Evolutionary conservation across 1,284 basidiomycete genomes (phyloP).

Genomic region (Puccinia novopanici): DNA sequence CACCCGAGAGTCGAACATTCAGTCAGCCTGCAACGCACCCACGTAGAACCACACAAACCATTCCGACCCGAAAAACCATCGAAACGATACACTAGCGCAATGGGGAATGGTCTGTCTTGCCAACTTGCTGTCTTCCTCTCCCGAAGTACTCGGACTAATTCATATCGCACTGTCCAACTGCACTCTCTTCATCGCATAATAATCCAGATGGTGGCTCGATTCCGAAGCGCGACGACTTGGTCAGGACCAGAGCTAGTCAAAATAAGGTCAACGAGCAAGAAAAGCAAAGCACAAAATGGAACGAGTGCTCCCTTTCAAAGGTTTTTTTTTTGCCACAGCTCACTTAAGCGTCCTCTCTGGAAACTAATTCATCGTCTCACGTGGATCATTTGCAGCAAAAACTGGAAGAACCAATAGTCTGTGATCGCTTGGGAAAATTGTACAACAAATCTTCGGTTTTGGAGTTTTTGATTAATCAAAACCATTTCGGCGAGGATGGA

Average conservation of each 20-base stretch:
- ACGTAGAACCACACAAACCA: background rate
- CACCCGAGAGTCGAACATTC: background rate
- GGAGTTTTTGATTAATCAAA: slow-evolving; percentile 74
- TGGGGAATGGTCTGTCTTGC: slow-evolving; percentile 44
- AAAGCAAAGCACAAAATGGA: slow-evolving; percentile 80
- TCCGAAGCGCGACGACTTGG: slow-evolving; percentile 76
- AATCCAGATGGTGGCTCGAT: slow-evolving; percentile 64
- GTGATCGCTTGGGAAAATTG: slow-evolving; percentile 82
- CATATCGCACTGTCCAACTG: background rate
- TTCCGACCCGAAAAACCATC: background rate
- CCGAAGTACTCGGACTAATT: background rate
- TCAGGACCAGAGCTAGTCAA: slow-evolving; percentile 73
- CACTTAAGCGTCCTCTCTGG: background rate
- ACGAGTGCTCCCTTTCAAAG: slow-evolving; percentile 88
- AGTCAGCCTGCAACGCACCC: background rate
- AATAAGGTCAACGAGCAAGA: slow-evolving; percentile 83
- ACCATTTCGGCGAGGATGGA: slow-evolving; percentile 54
- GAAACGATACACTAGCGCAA: background rate
- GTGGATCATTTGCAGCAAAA: slow-evolving; percentile 65
- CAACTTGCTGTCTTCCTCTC: background rate
- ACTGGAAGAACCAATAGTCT: slow-evolving; percentile 80
- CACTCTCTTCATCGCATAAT: background rate
- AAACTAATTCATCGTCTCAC: slow-evolving; percentile 20
- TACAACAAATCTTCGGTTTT: slow-evolving; percentile 91
- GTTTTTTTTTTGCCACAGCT: slow-evolving; percentile 60